Percentiles rank a stretch among this genome's conserved stretches.
phyloP scores from a whole-genome alignment of 108 stramenopile species.

The Aureococcus anophagefferens region DNA sequence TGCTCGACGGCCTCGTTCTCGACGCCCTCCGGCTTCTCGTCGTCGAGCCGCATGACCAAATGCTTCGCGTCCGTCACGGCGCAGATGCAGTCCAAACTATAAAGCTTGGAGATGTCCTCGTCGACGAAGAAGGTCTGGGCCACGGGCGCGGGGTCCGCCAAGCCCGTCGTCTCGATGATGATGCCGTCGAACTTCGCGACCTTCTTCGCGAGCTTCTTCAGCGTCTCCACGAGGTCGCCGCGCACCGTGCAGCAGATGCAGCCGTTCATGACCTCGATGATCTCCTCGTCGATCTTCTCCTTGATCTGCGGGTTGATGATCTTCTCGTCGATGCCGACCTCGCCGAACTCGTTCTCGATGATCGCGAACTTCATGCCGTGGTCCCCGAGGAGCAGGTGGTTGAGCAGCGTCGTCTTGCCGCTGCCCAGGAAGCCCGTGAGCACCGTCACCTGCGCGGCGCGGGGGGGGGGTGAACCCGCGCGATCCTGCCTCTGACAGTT shows the following conservation, averaged over 20 bases:
- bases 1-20: background rate
- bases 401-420: conserved; percentile 60
- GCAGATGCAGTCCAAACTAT: conserved; percentile 32
- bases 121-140: conserved; percentile 51
- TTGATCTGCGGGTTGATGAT: conserved; percentile 39
- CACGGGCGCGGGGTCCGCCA: conserved; percentile 89
- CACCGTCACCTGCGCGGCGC: conserved; percentile 47
- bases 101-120: conserved; percentile 22
- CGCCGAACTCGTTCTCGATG: conserved; percentile 83
- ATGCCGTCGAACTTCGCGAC: conserved; percentile 71
- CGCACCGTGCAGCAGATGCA: conserved; percentile 63
- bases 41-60: background rate
- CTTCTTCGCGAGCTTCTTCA: conserved; percentile 61
- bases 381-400: conserved; percentile 56
- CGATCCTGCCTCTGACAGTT: no score
- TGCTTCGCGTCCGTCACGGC: conserved; percentile 53
- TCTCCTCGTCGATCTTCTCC: conserved; percentile 36
- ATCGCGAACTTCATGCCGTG: conserved; percentile 76
- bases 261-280: conserved; percentile 47
- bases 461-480: no score
- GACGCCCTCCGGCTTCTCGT: conserved; percentile 22
- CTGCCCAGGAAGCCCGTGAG: conserved; percentile 47
- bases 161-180: conserved; percentile 93
- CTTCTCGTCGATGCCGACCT: conserved; percentile 78
- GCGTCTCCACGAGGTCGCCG: conserved; percentile 48